Conservation (phyloP, 1,284 basidiomycete species). For the Malassezia dermatis region DNA sequence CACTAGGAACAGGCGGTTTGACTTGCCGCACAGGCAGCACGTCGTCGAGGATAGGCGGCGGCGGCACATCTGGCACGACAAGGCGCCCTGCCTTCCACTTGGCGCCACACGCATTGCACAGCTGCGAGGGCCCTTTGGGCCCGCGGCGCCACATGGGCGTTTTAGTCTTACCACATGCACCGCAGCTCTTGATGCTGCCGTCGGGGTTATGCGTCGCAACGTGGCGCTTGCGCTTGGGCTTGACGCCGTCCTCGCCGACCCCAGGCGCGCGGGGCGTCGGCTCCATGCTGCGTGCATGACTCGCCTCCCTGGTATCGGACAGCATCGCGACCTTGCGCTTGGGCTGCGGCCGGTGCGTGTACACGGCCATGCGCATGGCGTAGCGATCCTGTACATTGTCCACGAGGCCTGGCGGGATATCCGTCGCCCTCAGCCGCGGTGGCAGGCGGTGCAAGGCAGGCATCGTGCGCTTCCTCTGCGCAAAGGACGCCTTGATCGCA, state of each 20-base stretch:
- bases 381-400: slow-evolving; percentile 40
- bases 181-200: slow-evolving; percentile 41
- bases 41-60: slow-evolving; percentile 31
- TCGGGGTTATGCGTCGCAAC: slow-evolving; percentile 45
- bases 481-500: not conserved
- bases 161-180: slow-evolving; percentile 41
- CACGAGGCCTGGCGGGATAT: slow-evolving; percentile 29
- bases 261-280: not conserved
- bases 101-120: slow-evolving; percentile 45
- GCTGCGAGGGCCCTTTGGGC: slow-evolving; percentile 36
- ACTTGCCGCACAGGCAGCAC: slow-evolving; percentile 18
- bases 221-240: slow-evolving; percentile 40
- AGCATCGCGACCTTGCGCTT: slow-evolving; percentile 33
- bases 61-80: slow-evolving; percentile 37
- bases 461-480: not conserved
- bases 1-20: not conserved
- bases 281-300: not conserved
- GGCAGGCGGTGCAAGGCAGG: slow-evolving; percentile 23
- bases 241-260: not conserved
- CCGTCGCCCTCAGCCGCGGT: slow-evolving; percentile 8
- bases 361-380: slow-evolving; percentile 26
- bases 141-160: slow-evolving; percentile 46
- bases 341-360: slow-evolving; percentile 30
- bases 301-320: slow-evolving; percentile 8
- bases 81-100: slow-evolving; percentile 43